These are phyloP conservation scores for Dendrobium huoshanense DNA, from an alignment of 106 monocot genomes.

Conservation along the genomic window DNA sequence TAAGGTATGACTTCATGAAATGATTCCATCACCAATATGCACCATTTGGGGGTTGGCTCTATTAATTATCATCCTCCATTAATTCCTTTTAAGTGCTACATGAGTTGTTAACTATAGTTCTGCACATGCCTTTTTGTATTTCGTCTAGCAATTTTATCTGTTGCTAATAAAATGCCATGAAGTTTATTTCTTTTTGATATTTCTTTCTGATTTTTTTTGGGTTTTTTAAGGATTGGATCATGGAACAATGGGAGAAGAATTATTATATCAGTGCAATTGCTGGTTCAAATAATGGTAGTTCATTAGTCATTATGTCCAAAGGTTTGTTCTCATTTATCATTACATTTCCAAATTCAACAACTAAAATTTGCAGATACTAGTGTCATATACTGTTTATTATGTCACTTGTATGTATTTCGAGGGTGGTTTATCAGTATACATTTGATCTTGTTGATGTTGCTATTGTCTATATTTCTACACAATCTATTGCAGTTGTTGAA, in stretches of 20 bases:
- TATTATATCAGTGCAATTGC: constrained; percentile 91
- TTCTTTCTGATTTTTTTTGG: constrained; percentile 4
- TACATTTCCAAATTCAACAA: background rate
- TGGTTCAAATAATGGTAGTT: constrained; percentile 89
- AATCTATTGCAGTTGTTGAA: background rate
- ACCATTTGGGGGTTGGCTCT: background rate
- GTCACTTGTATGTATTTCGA: background rate
- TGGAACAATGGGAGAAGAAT: constrained; percentile 98
- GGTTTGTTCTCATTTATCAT: constrained; percentile 33
- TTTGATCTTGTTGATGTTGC: background rate
- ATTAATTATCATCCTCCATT: background rate
- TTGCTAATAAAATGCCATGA: background rate
- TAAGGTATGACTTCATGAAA: constrained; percentile 44
- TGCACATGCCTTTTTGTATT: background rate
- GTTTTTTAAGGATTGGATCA: constrained; percentile 80
- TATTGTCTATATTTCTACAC: background rate
- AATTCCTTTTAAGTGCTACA: background rate
- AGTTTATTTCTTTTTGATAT: background rate
- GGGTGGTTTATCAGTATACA: background rate
- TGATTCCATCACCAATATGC: background rate
- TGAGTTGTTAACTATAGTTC: background rate
- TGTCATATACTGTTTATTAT: background rate
- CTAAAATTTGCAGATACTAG: background rate
- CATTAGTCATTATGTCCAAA: constrained; percentile 97
- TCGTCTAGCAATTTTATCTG: background rate